phyloP scores from a whole-genome alignment of 805 yeast species.

The Saccharomycopsis babjevae region DNA sequence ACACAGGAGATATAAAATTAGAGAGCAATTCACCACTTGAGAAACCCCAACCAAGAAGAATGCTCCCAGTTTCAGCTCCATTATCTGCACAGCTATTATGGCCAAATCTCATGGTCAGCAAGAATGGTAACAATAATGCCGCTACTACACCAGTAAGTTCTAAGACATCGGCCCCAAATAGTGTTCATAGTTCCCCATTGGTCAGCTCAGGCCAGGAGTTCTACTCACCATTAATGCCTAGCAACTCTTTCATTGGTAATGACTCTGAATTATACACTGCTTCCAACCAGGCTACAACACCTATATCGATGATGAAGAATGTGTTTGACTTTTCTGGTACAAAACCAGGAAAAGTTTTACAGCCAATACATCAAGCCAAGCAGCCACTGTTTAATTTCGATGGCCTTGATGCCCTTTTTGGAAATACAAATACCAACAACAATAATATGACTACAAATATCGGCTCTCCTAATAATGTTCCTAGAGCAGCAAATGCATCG shows the following conservation, averaged over 20 bases:
- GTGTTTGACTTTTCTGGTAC: not conserved
- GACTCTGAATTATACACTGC: not conserved
- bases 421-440: not conserved
- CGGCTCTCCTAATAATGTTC: not conserved
- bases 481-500: not conserved
- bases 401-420: conserved; percentile 8
- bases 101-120: not conserved
- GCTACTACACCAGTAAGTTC: not conserved
- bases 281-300: not conserved
- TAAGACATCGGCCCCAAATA: not conserved
- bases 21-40: conserved; percentile 9
- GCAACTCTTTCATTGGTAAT: not conserved
- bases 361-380: not conserved
- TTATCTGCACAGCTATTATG: not conserved
- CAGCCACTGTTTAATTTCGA: conserved; percentile 1
- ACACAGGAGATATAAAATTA: not conserved
- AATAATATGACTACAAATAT: not conserved
- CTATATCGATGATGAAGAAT: not conserved
- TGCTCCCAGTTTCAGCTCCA: not conserved
- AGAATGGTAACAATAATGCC: not conserved
- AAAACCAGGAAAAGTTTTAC: not conserved
- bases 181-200: not conserved
- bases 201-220: not conserved
- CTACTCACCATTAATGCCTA: not conserved
- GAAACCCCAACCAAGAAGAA: conserved; percentile 13